Conservation (phyloP, 164 flowering plant genomes). For the Nelumbo lutea region DNA sequence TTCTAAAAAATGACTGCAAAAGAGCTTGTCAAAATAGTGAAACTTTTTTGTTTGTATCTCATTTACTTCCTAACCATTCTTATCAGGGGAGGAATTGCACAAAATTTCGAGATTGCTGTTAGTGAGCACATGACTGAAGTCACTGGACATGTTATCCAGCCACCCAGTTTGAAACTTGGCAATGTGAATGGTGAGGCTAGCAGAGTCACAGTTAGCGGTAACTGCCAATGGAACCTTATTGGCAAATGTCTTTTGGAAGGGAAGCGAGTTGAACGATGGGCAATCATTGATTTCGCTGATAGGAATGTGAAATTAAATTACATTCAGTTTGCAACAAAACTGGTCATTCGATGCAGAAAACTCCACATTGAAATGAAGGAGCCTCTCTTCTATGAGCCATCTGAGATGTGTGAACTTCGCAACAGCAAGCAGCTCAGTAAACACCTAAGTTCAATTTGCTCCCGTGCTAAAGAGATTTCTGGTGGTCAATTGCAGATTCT, state of each 20-base stretch:
- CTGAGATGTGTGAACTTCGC: constrained; percentile 32
- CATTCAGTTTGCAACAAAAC: constrained; percentile 23
- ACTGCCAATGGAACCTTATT: constrained; percentile 66
- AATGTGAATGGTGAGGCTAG: constrained; percentile 12
- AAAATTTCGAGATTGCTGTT: constrained; percentile 45
- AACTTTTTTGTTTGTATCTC: no score
- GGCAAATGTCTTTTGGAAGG: constrained; percentile 42
- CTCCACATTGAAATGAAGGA: constrained; percentile 39
- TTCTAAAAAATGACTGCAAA: no score
- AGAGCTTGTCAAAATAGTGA: no score
- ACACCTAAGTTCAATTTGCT: constrained; percentile 21
- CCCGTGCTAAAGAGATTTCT: background rate
- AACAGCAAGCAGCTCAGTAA: constrained; percentile 20
- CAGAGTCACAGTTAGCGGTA: constrained; percentile 24
- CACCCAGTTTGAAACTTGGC: constrained; percentile 53
- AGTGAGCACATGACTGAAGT: constrained; percentile 47
- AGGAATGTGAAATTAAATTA: constrained; percentile 5
- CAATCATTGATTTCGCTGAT: constrained; percentile 41
- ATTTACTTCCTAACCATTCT: background rate
- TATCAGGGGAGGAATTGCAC: constrained; percentile 28
- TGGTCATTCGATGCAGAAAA: constrained; percentile 25
- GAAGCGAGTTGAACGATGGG: constrained; percentile 51
- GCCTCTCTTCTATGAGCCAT: constrained; percentile 16
- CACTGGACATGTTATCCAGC: constrained; percentile 46
- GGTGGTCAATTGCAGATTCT: constrained; percentile 40